Base-by-base conservation (phyloP, 805 yeast species). In the Torulaspora franciscae region DNA sequence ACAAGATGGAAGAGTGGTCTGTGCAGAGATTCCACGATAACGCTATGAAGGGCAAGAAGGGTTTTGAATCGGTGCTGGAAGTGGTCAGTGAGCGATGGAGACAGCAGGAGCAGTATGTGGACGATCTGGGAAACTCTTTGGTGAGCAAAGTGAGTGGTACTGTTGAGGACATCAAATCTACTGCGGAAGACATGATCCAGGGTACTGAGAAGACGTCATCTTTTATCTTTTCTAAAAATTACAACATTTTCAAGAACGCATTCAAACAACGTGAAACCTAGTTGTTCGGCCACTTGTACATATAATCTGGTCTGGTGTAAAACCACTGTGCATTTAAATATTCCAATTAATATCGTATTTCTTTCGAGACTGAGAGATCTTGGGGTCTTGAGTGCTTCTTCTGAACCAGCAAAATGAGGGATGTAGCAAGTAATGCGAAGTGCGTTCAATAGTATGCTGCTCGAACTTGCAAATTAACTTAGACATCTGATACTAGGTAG, bases 1-100 rank as follows among this genome's bases (percentile, higher is more conserved):
- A 80, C 59, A 82, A 85, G 64, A 72, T 91, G 49, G 99, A 91
- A 65, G 95, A 88, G 40, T 91, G 96, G 95, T 79, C 90, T 0
- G 83, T 87, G 5, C 86, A 85, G 58, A 72, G 97, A 62, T 93
- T 91, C 65, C 79, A 81, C 36, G 93, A 86, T 62, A 91, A 91
- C 64, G 96, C 98, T 11, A 67, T 67, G 43, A 77, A 77, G 55
- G 99, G 99, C 25, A 83, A 81, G 54, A 54, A 67, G 25, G 99
- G 96, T 0, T 90, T 91, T 55, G 98, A 93, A 50, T 64, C 77
- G 2, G 97, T 93, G 2, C 70, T 91, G 45, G 62, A 76, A 45
- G 60, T 72, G 8, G 67, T 72, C 32, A 69, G 70, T 38, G 58
- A 62, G 38, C 56, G 51, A 27, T 61, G 66, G 66, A 61, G 61